Evolutionary conservation across 345 rosid species (phyloP).

Genomic region (Combretum micranthum): DNA sequence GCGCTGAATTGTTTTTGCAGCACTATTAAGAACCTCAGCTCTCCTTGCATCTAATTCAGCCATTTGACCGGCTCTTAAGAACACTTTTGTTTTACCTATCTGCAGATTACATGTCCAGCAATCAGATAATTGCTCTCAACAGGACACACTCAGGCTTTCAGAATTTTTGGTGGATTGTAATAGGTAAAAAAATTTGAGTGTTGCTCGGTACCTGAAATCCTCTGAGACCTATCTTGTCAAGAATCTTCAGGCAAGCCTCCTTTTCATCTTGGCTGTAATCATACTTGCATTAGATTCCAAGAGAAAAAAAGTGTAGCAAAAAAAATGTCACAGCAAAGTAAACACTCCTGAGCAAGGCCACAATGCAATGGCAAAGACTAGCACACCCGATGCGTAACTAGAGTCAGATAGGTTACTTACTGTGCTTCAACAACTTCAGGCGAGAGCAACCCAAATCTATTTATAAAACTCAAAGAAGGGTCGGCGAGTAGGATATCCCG

Average conservation of each 20-base stretch:
- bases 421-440: slow-evolving; percentile 66
- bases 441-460: slow-evolving; percentile 80
- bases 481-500: slow-evolving; percentile 94
- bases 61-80: slow-evolving; percentile 98
- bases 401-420: slow-evolving; percentile 34
- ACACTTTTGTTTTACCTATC: slow-evolving; percentile 94
- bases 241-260: slow-evolving; percentile 54
- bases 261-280: slow-evolving; percentile 76
- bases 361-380: no score
- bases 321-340: no score
- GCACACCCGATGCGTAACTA: no score
- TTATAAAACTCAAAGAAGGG: slow-evolving; percentile 87
- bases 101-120: slow-evolving; percentile 28
- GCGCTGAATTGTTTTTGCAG: slow-evolving; percentile 82
- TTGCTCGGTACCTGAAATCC: slow-evolving; percentile 71
- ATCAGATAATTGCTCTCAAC: slow-evolving; percentile 2
- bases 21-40: slow-evolving; percentile 65
- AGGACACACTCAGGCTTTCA: neutral
- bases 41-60: slow-evolving; percentile 93
- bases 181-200: slow-evolving; percentile 7
- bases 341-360: no score
- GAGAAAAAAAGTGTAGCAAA: no score
- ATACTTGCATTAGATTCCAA: neutral
- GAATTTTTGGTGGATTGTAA: slow-evolving; percentile 1
- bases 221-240: slow-evolving; percentile 79